Conservation (phyloP, 1,284 basidiomycete genomes). For the Xerocomus minutiporus region DNA sequence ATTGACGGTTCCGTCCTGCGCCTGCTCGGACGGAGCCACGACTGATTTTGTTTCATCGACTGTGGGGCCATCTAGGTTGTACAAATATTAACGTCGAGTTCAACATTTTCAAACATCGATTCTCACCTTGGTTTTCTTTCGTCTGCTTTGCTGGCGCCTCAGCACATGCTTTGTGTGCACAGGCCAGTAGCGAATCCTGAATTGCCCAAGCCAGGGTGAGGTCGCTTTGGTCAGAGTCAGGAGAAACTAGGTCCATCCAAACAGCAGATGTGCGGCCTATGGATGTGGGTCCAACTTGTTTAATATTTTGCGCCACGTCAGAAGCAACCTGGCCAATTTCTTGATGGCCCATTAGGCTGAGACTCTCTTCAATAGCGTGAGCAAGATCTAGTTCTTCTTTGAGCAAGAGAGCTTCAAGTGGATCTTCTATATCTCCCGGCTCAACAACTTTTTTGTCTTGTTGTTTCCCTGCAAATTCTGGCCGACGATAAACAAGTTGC, state of each 20-base stretch:
- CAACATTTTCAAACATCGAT: neutral
- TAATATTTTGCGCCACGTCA: constrained; percentile 7
- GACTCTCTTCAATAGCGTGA: constrained; percentile 69
- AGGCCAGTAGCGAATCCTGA: constrained; percentile 21
- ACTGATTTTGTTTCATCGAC: neutral
- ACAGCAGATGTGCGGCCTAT: constrained; percentile 3
- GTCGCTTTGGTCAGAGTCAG: constrained; percentile 6
- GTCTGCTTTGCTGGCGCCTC: neutral
- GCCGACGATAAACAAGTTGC: constrained; percentile 29
- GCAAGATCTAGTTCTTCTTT: constrained; percentile 51
- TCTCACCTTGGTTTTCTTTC: constrained; percentile 9
- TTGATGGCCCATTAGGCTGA: constrained; percentile 32
- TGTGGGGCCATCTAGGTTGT: constrained; percentile 6
- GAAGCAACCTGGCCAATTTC: constrained; percentile 30
- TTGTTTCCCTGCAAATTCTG: constrained; percentile 5
- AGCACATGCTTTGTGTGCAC: constrained; percentile 7
- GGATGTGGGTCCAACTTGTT: constrained; percentile 9
- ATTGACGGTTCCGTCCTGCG: constrained; percentile 4
- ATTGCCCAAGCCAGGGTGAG: constrained; percentile 17
- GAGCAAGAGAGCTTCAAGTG: constrained; percentile 18
- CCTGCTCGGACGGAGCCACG: constrained; percentile 2
- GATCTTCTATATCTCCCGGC: constrained; percentile 16
- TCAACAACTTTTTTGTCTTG: constrained; percentile 3
- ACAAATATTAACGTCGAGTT: constrained; percentile 1
- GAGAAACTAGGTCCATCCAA: constrained; percentile 14